These are phyloP conservation scores for Hippophae gyantsensis DNA, from an alignment of 306 rosid genomes.

Conservation along the genomic window DNA sequence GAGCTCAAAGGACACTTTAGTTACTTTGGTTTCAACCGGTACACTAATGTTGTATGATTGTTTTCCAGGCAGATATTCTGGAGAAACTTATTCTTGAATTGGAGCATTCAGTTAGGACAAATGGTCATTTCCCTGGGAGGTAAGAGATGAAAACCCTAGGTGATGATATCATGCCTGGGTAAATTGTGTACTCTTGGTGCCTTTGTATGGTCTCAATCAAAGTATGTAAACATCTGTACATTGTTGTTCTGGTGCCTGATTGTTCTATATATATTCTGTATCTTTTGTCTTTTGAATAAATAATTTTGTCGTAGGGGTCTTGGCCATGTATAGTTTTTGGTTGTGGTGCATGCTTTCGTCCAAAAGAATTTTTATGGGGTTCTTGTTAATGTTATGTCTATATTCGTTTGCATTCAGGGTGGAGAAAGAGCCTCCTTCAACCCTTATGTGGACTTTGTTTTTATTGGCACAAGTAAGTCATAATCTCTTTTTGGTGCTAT, in stretches of 20 bases:
- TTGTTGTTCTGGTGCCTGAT: no score
- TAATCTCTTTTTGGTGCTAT: not conserved
- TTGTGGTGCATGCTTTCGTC: not conserved
- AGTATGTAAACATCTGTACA: no score
- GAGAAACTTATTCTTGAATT: constrained; percentile 75
- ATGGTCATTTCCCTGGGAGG: constrained; percentile 77
- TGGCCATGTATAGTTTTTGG: not conserved
- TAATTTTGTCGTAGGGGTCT: no score
- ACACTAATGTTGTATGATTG: not conserved
- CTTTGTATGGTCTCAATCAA: no score
- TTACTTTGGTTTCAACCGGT: no score
- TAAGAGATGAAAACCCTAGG: constrained; percentile 12
- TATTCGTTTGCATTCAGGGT: constrained; percentile 34
- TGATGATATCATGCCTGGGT: no score
- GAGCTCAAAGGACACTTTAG: no score
- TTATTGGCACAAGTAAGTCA: constrained; percentile 82
- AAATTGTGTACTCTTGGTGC: no score
- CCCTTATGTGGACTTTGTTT: constrained; percentile 89
- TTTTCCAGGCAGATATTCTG: constrained; percentile 79
- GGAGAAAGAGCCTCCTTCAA: constrained; percentile 88
- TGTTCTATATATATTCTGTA: no score
- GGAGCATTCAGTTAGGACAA: constrained; percentile 56
- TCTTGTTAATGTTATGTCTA: constrained; percentile 7
- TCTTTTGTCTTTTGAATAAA: no score
- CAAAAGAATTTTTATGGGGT: no score